Evolutionary conservation across 1,284 basidiomycete species (phyloP).

Genomic region (Polyporus tsugae): DNA sequence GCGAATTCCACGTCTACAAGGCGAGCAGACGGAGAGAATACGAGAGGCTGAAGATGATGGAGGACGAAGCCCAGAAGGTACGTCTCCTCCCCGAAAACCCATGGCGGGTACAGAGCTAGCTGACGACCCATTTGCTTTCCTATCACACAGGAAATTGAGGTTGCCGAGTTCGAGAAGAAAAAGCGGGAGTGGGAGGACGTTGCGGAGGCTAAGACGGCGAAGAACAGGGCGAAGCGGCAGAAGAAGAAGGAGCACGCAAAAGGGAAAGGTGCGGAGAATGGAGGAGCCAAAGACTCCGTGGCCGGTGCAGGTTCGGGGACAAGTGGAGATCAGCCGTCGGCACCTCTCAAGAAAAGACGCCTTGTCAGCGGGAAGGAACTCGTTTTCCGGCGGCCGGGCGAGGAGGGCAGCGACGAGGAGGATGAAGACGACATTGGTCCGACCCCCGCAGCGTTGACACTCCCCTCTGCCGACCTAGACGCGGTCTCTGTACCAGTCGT

Average conservation of each 20-base stretch:
- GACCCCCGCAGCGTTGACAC: constrained; percentile 25
- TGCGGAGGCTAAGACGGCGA: constrained; percentile 88
- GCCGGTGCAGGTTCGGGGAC: constrained; percentile 32
- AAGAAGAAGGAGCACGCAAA: constrained; percentile 85
- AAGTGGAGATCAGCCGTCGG: constrained; percentile 38
- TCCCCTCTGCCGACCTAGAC: constrained; percentile 24
- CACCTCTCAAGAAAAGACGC: constrained; percentile 57
- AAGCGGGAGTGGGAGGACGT: constrained; percentile 69
- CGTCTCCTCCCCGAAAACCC: constrained; percentile 26
- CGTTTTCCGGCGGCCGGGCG: constrained; percentile 62
- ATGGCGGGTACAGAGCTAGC: not conserved
- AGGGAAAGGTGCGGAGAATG: constrained; percentile 39
- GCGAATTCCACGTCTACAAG: constrained; percentile 99
- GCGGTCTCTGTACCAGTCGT: constrained; percentile 38
- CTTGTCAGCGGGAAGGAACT: constrained; percentile 67
- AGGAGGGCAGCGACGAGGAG: constrained; percentile 54
- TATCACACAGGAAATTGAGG: constrained; percentile 64
- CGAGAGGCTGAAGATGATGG: constrained; percentile 91
- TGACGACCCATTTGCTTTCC: not conserved
- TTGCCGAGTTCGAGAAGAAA: constrained; percentile 71
- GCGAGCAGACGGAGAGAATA: constrained; percentile 94
- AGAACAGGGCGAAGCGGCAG: constrained; percentile 89
- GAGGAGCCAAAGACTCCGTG: constrained; percentile 35
- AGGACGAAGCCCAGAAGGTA: constrained; percentile 84
- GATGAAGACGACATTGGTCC: constrained; percentile 45